phyloP scores from a whole-genome alignment of 768 basidiomycete genomes.

The Sporobolomyces roseus region DNA sequence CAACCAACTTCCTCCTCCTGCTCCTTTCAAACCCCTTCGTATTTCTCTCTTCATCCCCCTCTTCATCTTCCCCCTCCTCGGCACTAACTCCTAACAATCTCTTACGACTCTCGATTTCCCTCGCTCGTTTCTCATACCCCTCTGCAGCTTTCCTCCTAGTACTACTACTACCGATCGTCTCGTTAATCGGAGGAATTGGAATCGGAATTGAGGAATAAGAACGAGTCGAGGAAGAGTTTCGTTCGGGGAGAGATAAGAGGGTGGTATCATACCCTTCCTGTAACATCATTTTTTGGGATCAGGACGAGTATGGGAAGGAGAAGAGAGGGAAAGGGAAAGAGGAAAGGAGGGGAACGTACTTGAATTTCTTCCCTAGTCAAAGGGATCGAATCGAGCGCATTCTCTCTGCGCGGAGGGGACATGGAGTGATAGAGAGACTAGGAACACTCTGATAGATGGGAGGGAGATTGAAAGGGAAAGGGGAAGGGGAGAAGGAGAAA shows the following conservation, averaged over 20 bases:
- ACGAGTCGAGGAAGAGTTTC: not conserved
- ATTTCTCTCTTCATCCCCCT: not conserved
- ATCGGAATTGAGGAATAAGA: not conserved
- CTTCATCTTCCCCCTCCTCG: not conserved
- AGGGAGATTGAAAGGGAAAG: not conserved
- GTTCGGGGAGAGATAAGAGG: not conserved
- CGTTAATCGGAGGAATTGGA: not conserved
- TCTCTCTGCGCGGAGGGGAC: too few relatives aligned
- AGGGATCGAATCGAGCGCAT: too few relatives aligned
- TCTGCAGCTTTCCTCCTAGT: not conserved
- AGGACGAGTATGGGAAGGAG: not conserved
- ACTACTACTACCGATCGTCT: not conserved
- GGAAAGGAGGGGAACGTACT: not conserved
- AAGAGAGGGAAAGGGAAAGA: not conserved
- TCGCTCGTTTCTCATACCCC: not conserved
- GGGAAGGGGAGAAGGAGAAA: not conserved
- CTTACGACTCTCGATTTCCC: not conserved
- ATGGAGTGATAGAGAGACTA: too few relatives aligned
- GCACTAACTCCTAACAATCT: not conserved
- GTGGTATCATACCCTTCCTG: slow-evolving; percentile 19
- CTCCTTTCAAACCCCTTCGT: not conserved
- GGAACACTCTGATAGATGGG: too few relatives aligned
- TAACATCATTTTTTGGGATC: not conserved
- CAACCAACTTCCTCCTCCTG: not conserved
- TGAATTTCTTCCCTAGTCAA: not conserved